Conservation (phyloP, 169 alveolate species). For the Plasmodium fragile region DNA sequence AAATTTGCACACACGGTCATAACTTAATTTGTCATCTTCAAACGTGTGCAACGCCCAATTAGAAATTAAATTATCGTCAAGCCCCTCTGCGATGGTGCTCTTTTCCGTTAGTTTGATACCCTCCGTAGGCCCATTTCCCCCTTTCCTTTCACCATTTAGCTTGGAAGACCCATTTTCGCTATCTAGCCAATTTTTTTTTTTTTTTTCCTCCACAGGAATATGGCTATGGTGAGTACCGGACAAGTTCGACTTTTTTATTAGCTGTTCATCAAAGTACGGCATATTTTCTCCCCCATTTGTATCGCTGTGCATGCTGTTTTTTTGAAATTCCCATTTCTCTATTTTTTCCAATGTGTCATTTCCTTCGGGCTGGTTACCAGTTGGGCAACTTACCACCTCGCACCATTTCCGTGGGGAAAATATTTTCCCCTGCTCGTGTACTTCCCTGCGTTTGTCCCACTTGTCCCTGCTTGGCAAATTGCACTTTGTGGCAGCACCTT, state of each 20-base stretch:
- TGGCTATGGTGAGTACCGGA: not conserved
- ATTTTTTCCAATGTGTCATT: not conserved
- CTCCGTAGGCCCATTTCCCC: not conserved
- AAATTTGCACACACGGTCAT: slow-evolving; percentile 26
- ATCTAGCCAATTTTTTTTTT: slow-evolving; percentile 1
- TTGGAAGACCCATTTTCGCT: not conserved
- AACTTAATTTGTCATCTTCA: slow-evolving; percentile 10
- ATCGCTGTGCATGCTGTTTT: slow-evolving; percentile 1
- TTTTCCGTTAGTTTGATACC: slow-evolving; percentile 16
- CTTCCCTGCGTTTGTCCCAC: not conserved
- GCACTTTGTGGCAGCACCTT: not conserved
- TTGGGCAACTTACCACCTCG: slow-evolving; percentile 3
- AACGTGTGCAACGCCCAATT: not conserved
- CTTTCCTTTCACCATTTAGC: not conserved
- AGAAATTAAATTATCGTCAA: not conserved
- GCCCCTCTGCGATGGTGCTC: not conserved
- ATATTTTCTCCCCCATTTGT: slow-evolving; percentile 4
- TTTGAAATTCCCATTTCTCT: slow-evolving; percentile 3
- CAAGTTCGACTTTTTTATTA: slow-evolving; percentile 11
- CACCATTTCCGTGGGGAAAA: not conserved
- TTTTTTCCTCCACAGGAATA: not conserved
- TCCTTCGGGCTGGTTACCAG: slow-evolving; percentile 4
- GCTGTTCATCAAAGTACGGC: slow-evolving; percentile 7
- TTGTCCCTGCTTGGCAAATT: not conserved
- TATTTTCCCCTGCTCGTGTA: slow-evolving; percentile 1